Conservation (phyloP, 2,329 filamentous ascomycete species). For the Colletotrichum brevisporum region DNA sequence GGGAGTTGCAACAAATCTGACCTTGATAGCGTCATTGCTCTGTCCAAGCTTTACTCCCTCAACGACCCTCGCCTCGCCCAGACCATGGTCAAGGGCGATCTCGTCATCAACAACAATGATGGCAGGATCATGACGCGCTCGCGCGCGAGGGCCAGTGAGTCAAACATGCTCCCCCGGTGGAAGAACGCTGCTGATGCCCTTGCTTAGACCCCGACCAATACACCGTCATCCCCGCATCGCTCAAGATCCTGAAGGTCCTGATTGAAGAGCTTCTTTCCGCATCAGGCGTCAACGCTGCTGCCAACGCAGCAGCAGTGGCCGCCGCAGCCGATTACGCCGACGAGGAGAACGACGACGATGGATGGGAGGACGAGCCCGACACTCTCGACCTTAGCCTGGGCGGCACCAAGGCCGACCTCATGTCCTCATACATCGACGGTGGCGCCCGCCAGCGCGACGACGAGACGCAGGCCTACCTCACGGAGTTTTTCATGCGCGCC, state of each 20-base stretch:
- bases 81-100: constrained; percentile 90
- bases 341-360: constrained; percentile 81
- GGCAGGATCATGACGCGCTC: constrained; percentile 92
- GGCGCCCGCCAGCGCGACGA: constrained; percentile 81
- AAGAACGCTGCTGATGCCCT: constrained; percentile 40
- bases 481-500: constrained; percentile 81
- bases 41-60: constrained; percentile 91
- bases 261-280: constrained; percentile 92
- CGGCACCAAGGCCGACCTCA: constrained; percentile 80
- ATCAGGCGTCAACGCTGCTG: constrained; percentile 73
- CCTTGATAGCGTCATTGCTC: constrained; percentile 81
- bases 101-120: constrained; percentile 81
- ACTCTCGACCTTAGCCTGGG: constrained; percentile 82
- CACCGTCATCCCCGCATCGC: constrained; percentile 86
- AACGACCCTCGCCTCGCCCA: constrained; percentile 84
- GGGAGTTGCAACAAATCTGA: not conserved
- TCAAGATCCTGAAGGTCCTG: constrained; percentile 97
- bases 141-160: constrained; percentile 83
- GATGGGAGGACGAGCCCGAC: constrained; percentile 90
- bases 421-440: constrained; percentile 77
- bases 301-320: constrained; percentile 72
- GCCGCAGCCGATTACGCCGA: constrained; percentile 66
- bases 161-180: constrained; percentile 4
- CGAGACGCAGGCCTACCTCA: constrained; percentile 88
- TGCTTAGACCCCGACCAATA: constrained; percentile 84